These are phyloP conservation scores for Volutella citrinella DNA, from an alignment of 2,329 filamentous ascomycete species.

Conservation along the genomic window DNA sequence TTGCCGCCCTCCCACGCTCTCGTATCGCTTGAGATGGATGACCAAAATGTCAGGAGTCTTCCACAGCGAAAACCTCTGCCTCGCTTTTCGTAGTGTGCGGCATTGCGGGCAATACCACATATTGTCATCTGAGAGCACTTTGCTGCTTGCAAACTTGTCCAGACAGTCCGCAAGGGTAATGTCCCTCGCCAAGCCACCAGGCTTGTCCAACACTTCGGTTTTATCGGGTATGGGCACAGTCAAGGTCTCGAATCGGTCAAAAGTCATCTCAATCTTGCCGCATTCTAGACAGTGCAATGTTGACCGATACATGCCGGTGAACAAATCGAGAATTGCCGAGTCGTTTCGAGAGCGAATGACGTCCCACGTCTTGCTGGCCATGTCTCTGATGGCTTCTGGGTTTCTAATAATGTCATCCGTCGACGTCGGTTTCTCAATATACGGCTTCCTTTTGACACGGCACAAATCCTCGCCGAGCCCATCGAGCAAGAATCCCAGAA, in stretches of 20 bases:
- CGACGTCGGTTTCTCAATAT: constrained; percentile 95
- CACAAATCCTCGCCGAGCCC: constrained; percentile 94
- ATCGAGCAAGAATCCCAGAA: constrained; percentile 90
- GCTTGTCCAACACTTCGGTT: constrained; percentile 62
- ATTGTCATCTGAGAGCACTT: constrained; percentile 90
- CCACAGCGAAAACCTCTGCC: constrained; percentile 97
- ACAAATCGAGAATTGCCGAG: constrained; percentile 91
- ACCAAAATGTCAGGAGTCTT: constrained; percentile 93
- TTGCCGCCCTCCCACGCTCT: constrained; percentile 73
- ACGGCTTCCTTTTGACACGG: constrained; percentile 90
- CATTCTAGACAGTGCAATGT: constrained; percentile 90
- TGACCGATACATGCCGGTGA: constrained; percentile 98
- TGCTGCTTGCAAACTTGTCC: constrained; percentile 90
- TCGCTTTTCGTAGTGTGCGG: constrained; percentile 87
- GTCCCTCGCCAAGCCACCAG: constrained; percentile 53
- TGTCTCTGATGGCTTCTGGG: constrained; percentile 72
- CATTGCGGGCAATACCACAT: constrained; percentile 97
- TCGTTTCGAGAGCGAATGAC: constrained; percentile 92
- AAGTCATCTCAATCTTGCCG: constrained; percentile 95
- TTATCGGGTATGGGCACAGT: constrained; percentile 88
- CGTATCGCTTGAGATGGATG: constrained; percentile 94
- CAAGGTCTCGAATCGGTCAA: constrained; percentile 94
- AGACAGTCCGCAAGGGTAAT: constrained; percentile 87
- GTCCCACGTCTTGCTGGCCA: constrained; percentile 85
- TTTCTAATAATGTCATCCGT: constrained; percentile 94